Conservation (phyloP, 768 basidiomycete genomes). For the Artomyces pyxidatus region DNA sequence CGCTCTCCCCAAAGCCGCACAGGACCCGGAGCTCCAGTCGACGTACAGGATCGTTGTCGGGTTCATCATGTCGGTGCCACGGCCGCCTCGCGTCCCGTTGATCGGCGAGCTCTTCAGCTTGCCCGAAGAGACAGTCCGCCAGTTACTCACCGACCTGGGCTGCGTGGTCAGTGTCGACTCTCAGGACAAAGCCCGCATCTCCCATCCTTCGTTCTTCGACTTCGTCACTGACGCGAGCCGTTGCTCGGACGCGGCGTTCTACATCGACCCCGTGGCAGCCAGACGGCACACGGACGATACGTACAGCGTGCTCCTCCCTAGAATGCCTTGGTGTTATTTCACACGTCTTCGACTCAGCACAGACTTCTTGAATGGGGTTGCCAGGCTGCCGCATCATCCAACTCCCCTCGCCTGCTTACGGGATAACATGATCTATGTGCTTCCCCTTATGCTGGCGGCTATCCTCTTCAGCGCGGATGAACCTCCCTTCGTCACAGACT, state of each 20-base stretch:
- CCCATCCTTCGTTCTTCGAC: slow-evolving; percentile 8
- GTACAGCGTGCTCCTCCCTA: too few species aligned
- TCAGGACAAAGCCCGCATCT: slow-evolving; percentile 5
- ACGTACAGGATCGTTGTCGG: slow-evolving; percentile 8
- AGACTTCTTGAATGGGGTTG: too few species aligned
- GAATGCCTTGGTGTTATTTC: too few species aligned
- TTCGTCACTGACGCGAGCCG: slow-evolving; percentile 6
- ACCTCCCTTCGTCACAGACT: too few species aligned
- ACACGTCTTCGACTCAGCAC: too few species aligned
- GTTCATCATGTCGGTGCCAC: slow-evolving; percentile 3
- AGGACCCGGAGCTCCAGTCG: neutral
- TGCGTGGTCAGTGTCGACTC: slow-evolving; percentile 4
- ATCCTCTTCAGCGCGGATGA: too few species aligned
- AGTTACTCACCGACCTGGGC: slow-evolving; percentile 8
- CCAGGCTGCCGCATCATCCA: too few species aligned
- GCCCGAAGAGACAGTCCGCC: neutral
- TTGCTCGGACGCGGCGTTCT: neutral
- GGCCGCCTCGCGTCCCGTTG: slow-evolving; percentile 6
- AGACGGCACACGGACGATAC: too few species aligned
- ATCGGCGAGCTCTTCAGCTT: neutral
- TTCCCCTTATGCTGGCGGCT: too few species aligned
- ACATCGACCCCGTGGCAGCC: neutral
- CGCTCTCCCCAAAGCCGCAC: neutral
- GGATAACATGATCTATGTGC: too few species aligned
- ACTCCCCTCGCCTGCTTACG: too few species aligned